A percentile compares a stretch with the other conserved stretches of the same genome.
These are phyloP conservation scores for Coemansia sp. DNA, from an alignment of 192 early-diverging fungal species.

Conservation along the genomic window DNA sequence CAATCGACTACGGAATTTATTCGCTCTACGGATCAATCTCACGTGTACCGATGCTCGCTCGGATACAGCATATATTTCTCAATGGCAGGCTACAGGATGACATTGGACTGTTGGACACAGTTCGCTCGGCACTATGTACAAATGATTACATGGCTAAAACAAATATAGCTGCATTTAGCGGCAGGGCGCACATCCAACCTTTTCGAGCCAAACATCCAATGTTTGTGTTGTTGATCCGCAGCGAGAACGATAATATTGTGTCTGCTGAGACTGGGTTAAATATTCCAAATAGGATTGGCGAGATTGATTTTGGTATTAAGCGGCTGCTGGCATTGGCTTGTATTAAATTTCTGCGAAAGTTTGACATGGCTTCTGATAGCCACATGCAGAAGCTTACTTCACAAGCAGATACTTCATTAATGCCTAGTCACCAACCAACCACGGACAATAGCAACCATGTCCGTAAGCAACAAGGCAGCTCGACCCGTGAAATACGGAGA, in stretches of 20 bases:
- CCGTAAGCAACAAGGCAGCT: not conserved
- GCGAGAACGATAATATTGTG: not conserved
- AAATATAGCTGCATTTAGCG: not conserved
- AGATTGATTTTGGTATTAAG: conserved; percentile 16
- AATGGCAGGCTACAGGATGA: conserved; percentile 9
- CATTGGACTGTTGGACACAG: conserved; percentile 16
- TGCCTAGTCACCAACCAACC: not conserved
- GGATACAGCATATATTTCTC: conserved; percentile 39
- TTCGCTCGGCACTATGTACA: conserved; percentile 14
- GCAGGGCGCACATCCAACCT: not conserved
- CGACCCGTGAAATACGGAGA: not conserved
- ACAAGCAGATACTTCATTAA: not conserved
- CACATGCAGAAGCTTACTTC: conserved; percentile 25
- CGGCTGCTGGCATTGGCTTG: conserved; percentile 32
- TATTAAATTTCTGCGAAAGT: conserved; percentile 43
- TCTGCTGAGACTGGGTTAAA: not conserved
- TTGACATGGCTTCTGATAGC: conserved; percentile 23
- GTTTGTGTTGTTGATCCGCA: conserved; percentile 33
- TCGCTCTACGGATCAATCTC: conserved; percentile 38
- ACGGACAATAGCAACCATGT: not conserved
- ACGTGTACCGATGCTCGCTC: conserved; percentile 15
- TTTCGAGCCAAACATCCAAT: conserved; percentile 16
- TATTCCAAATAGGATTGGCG: not conserved
- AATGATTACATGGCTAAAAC: conserved; percentile 16
- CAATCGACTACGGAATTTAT: conserved; percentile 19